Conservation (phyloP, 805 yeast species). For the Zygosaccharomyces siamensis region DNA sequence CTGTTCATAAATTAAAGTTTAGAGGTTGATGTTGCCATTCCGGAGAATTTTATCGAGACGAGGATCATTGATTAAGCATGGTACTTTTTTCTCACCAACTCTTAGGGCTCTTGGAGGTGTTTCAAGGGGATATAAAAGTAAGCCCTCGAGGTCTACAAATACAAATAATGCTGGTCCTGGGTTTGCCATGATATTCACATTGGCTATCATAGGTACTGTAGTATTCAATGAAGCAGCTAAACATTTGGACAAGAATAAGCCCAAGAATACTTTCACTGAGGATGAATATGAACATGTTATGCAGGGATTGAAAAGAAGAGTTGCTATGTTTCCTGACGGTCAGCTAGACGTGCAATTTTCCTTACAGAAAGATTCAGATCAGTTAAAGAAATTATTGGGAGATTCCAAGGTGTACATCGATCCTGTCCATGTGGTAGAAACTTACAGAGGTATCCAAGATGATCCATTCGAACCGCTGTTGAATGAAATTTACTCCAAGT, state of each 20-base stretch:
- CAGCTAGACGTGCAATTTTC: slow-evolving; percentile 41
- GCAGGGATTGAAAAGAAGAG: slow-evolving; percentile 49
- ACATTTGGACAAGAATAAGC: slow-evolving; percentile 36
- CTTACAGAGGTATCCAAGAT: slow-evolving; percentile 41
- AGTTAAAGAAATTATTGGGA: slow-evolving; percentile 22
- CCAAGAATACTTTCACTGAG: slow-evolving; percentile 33
- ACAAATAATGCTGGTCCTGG: slow-evolving; percentile 34
- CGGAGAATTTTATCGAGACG: not conserved
- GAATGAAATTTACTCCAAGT: slow-evolving; percentile 37
- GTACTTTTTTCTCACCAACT: not conserved
- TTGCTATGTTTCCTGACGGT: slow-evolving; percentile 40
- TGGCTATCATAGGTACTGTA: slow-evolving; percentile 44
- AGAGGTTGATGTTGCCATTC: not conserved
- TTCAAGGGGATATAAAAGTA: not conserved
- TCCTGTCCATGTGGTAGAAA: slow-evolving; percentile 45
- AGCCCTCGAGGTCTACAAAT: not conserved
- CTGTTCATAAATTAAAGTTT: not conserved
- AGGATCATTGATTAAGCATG: not conserved
- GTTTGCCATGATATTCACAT: slow-evolving; percentile 38
- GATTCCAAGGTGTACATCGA: slow-evolving; percentile 42
- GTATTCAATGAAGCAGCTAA: slow-evolving; percentile 39
- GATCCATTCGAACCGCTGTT: slow-evolving; percentile 51
- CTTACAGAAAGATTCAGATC: slow-evolving; percentile 21
- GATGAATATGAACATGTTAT: slow-evolving; percentile 41
- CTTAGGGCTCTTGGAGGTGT: not conserved